These are phyloP conservation scores for Pachyrhizus erosus DNA, from an alignment of 306 rosid species.

Conservation along the genomic window DNA sequence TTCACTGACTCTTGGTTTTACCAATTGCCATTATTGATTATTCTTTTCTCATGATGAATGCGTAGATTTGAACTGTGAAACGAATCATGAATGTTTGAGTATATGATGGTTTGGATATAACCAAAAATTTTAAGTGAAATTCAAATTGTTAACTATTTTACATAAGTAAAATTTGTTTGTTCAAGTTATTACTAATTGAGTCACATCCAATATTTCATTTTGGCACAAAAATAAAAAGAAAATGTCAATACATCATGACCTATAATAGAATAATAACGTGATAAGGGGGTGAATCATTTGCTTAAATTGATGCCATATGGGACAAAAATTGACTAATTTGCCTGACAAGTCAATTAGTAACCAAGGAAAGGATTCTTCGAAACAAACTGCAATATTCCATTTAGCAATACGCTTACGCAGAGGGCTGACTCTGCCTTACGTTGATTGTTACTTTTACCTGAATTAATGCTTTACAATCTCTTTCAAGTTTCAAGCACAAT, in stretches of 20 bases:
- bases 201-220: background rate
- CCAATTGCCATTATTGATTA: background rate
- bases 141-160: background rate
- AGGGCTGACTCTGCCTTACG: slow-evolving; percentile 9
- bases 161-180: background rate
- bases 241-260: background rate
- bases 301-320: background rate
- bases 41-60: background rate
- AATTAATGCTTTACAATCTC: slow-evolving; percentile 8
- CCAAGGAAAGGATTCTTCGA: slow-evolving; percentile 9
- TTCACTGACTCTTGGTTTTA: background rate
- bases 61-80: background rate
- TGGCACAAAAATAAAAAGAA: background rate
- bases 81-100: background rate
- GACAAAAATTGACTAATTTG: slow-evolving; percentile 27
- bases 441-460: background rate
- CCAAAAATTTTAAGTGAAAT: background rate
- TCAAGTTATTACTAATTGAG: background rate
- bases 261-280: slow-evolving; percentile 17
- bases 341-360: slow-evolving; percentile 1
- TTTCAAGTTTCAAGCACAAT: slow-evolving; percentile 37
- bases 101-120: background rate
- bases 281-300: slow-evolving; percentile 30
- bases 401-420: background rate
- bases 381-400: slow-evolving; percentile 1